Evolutionary conservation across 2,329 filamentous ascomycete species (phyloP).

Genomic region (Diaporthe longicolla): DNA sequence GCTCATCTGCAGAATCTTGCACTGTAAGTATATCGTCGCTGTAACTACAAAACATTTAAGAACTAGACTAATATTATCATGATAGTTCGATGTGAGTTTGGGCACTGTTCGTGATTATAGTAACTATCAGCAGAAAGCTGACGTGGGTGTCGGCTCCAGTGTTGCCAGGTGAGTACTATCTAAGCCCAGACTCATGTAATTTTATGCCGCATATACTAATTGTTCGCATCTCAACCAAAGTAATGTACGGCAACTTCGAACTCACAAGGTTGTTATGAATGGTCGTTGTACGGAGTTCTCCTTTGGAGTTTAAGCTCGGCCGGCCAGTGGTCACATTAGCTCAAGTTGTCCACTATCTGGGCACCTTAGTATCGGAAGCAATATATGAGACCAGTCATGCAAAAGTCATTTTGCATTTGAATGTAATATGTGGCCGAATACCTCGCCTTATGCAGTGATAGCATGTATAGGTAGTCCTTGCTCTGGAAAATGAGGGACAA

Average conservation of each 20-base stretch:
- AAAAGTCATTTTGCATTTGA: too few relatives aligned
- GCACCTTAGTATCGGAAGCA: too few relatives aligned
- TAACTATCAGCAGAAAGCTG: not conserved
- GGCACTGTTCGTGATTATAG: not conserved
- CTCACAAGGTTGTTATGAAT: not conserved
- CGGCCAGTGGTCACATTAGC: not conserved
- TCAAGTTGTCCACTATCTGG: not conserved
- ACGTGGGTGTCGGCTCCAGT: not conserved
- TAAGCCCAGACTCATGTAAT: not conserved
- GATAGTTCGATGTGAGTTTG: not conserved
- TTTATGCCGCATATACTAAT: not conserved
- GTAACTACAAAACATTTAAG: not conserved
- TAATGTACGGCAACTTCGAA: not conserved
- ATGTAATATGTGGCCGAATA: too few relatives aligned
- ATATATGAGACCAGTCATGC: too few relatives aligned
- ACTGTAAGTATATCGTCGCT: not conserved
- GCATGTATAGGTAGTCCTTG: too few relatives aligned
- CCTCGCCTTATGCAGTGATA: too few relatives aligned
- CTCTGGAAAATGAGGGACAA: too few relatives aligned
- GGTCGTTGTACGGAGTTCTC: slow-evolving; percentile 20
- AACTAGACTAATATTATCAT: not conserved
- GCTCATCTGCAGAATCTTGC: slow-evolving; percentile 42
- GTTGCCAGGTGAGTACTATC: not conserved
- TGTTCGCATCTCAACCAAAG: too few relatives aligned
- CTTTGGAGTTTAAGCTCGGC: slow-evolving; percentile 21